Evolutionary conservation across 2,329 filamentous ascomycete species (phyloP).

Genomic region (Monilinia aucupariae): DNA sequence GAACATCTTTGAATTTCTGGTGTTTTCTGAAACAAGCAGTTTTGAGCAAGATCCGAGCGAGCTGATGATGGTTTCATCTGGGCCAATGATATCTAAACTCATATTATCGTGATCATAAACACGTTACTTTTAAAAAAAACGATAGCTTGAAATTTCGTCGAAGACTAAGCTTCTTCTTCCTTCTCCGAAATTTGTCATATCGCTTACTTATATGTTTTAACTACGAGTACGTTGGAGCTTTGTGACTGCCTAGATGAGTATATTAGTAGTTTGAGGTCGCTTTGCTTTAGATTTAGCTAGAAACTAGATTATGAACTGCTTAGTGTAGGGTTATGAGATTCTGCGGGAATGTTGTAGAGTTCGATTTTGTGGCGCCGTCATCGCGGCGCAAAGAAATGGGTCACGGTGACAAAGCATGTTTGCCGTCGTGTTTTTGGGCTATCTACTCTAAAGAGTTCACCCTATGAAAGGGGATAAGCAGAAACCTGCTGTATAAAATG

Average conservation of each 20-base stretch:
- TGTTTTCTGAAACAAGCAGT: not conserved
- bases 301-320: too few species aligned
- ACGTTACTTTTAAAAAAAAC: too few species aligned
- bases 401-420: not conserved
- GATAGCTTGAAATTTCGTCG: too few species aligned
- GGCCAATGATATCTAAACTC: not conserved
- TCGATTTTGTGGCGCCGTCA: not conserved
- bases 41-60: too few species aligned
- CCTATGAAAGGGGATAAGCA: too few species aligned
- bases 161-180: slow-evolving; percentile 24
- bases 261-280: too few species aligned
- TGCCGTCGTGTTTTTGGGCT: not conserved
- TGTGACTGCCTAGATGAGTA: too few species aligned
- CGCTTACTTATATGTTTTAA: slow-evolving; percentile 19
- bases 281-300: not conserved
- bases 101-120: slow-evolving; percentile 13
- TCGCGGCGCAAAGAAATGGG: not conserved
- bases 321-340: not conserved
- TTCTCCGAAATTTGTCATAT: slow-evolving; percentile 22
- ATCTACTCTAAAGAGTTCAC: too few species aligned
- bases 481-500: too few species aligned
- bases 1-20: not conserved
- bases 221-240: slow-evolving; percentile 18
- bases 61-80: not conserved
- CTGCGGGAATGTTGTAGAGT: not conserved